A percentile compares a stretch with the other conserved stretches of the same genome.
Conservation (phyloP, 371 early-diverging fungal genomes). For the Rhizopus sp. region DNA sequence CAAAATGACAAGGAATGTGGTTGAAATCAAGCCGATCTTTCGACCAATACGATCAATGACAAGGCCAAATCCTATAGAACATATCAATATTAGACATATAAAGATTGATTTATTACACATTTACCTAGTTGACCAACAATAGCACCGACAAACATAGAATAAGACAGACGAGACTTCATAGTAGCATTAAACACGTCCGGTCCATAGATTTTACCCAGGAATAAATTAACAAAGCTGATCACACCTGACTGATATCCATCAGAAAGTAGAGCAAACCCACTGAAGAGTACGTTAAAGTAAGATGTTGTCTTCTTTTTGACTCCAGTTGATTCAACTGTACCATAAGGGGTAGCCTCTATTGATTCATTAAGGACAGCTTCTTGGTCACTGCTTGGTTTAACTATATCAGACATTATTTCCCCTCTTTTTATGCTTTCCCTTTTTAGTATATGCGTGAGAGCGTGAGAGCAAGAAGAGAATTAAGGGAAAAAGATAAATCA, state of each 20-base stretch:
- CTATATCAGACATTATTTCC: no score
- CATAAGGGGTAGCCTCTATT: no score
- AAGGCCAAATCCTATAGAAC: slow-evolving; percentile 33
- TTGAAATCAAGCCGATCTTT: slow-evolving; percentile 53
- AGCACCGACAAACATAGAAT: slow-evolving; percentile 50
- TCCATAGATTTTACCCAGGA: slow-evolving; percentile 42
- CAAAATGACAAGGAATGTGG: slow-evolving; percentile 51
- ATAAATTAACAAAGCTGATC: slow-evolving; percentile 43
- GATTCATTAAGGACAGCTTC: no score
- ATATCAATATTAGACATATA: not conserved
- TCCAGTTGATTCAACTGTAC: not conserved
- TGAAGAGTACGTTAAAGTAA: slow-evolving; percentile 43
- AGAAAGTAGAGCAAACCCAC: slow-evolving; percentile 42
- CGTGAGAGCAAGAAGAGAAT: no score
- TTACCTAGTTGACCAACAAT: slow-evolving; percentile 50
- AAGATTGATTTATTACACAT: not conserved
- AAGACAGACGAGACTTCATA: slow-evolving; percentile 42
- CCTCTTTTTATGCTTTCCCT: no score
- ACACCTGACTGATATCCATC: slow-evolving; percentile 53
- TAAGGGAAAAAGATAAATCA: no score
- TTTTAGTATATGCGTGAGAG: no score
- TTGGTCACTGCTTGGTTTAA: no score
- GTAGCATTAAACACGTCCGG: slow-evolving; percentile 28
- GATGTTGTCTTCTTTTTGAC: slow-evolving; percentile 19
- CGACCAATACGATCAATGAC: slow-evolving; percentile 56